Conservation (phyloP, 2,329 filamentous ascomycete species). For the Chaetomiaceae sp. region DNA sequence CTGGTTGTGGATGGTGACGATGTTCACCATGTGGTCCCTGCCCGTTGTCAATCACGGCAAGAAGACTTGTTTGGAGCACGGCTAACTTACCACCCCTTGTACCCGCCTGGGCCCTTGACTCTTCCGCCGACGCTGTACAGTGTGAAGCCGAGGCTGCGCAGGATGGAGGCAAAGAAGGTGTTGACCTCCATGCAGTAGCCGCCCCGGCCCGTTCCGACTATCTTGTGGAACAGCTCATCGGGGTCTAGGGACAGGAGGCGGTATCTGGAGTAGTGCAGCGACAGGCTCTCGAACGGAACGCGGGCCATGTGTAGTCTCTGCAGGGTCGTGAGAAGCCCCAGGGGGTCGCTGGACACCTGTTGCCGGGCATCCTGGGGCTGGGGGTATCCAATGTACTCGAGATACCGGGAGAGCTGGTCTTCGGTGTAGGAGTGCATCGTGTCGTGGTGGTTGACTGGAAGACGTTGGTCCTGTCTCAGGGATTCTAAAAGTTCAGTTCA, state of each 20-base stretch:
- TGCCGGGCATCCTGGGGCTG: background rate
- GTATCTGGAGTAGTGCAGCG: constrained; percentile 43
- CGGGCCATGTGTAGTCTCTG: constrained; percentile 41
- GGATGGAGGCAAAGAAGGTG: constrained; percentile 42
- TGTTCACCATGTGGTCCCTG: constrained; percentile 56
- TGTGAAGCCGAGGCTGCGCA: constrained; percentile 45
- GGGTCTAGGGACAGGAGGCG: constrained; percentile 31
- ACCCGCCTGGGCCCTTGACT: constrained; percentile 27
- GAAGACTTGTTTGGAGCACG: background rate
- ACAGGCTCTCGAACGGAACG: constrained; percentile 52
- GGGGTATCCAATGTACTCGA: background rate
- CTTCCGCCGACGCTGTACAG: constrained; percentile 49
- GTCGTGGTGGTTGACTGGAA: too few species aligned
- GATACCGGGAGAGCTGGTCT: background rate
- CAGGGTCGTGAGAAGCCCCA: constrained; percentile 29
- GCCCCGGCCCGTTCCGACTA: constrained; percentile 42
- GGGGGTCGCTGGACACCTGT: background rate
- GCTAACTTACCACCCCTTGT: constrained; percentile 27
- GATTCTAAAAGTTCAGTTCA: too few species aligned
- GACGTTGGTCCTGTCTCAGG: too few species aligned
- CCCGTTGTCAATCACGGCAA: constrained; percentile 10
- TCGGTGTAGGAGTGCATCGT: constrained; percentile 5
- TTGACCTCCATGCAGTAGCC: constrained; percentile 53
- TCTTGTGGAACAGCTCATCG: constrained; percentile 29
- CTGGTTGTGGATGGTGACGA: constrained; percentile 48